A percentile compares a stretch with the other conserved stretches of the same genome.
phyloP scores from a whole-genome alignment of 2,329 filamentous ascomycete genomes.

The Neophaeococcomyces mojaviensis region DNA sequence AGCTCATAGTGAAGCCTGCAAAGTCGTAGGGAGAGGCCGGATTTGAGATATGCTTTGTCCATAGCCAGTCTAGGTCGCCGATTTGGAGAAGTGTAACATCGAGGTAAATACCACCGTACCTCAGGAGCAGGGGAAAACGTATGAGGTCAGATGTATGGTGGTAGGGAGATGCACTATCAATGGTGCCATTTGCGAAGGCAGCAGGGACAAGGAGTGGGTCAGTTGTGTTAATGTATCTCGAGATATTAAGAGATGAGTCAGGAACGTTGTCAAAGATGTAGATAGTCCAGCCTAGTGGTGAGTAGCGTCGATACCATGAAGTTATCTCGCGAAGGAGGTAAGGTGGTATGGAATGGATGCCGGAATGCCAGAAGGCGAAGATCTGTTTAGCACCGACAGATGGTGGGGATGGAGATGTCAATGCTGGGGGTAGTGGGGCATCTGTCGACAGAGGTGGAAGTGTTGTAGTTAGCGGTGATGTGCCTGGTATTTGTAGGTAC shows the following conservation, averaged over 20 bases:
- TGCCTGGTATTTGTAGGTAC: not conserved
- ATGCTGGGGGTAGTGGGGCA: not conserved
- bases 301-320: slow-evolving; percentile 46
- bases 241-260: slow-evolving; percentile 42
- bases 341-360: slow-evolving; percentile 42
- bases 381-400: slow-evolving; percentile 38
- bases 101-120: slow-evolving; percentile 51
- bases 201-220: slow-evolving; percentile 40
- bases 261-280: slow-evolving; percentile 43
- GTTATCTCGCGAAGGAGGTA: slow-evolving; percentile 47
- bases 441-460: not conserved
- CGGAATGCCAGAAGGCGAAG: slow-evolving; percentile 52
- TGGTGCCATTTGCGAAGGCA: slow-evolving; percentile 42
- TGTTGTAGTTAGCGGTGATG: not conserved
- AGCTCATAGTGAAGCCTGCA: slow-evolving; percentile 40
- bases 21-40: slow-evolving; percentile 41
- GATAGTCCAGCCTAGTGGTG: slow-evolving; percentile 45
- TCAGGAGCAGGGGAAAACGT: slow-evolving; percentile 48
- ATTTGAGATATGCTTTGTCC: slow-evolving; percentile 43
- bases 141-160: slow-evolving; percentile 54
- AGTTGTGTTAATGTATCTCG: slow-evolving; percentile 41
- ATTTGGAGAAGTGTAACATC: slow-evolving; percentile 52
- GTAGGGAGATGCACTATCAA: slow-evolving; percentile 42
- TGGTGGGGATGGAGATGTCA: not conserved
- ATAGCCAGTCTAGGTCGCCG: slow-evolving; percentile 48